Percentiles rank a stretch among this genome's conserved stretches.
phyloP scores from a whole-genome alignment of 106 monocot genomes.

The Acorus gramineus region DNA sequence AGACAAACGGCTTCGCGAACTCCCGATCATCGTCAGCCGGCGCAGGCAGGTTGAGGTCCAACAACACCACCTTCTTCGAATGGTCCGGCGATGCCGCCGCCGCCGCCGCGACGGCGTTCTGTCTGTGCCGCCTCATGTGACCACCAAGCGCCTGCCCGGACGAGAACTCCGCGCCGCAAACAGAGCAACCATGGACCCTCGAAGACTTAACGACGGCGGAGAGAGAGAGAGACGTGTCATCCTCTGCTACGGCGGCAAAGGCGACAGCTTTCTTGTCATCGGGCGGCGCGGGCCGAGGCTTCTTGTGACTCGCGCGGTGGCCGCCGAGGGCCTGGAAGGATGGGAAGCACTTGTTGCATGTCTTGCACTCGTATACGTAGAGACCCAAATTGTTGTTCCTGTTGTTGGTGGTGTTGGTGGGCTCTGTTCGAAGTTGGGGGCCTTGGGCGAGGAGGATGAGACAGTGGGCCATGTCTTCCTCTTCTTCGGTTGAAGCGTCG shows the following conservation, averaged over 20 bases:
- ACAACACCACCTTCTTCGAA: conserved; percentile 24
- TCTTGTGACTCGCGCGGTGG: conserved; percentile 59
- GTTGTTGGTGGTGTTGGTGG: conserved; percentile 10
- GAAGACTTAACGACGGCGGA: neutral
- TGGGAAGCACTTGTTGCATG: conserved; percentile 55
- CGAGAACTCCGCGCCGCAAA: conserved; percentile 73
- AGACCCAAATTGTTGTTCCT: conserved; percentile 10
- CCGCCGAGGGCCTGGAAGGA: conserved; percentile 82
- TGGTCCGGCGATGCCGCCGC: conserved; percentile 16
- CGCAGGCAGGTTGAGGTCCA: conserved; percentile 82
- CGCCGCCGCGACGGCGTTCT: conserved; percentile 1
- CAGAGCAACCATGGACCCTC: conserved; percentile 68
- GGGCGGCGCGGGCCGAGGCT: neutral
- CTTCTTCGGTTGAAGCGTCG: conserved; percentile 30
- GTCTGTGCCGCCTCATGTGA: conserved; percentile 89
- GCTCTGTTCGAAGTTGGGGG: neutral
- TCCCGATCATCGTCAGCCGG: conserved; percentile 35
- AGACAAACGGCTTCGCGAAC: conserved; percentile 7
- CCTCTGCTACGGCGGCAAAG: neutral
- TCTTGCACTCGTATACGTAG: conserved; percentile 53
- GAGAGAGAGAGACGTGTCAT: neutral
- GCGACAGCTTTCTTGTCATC: conserved; percentile 1
- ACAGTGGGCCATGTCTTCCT: conserved; percentile 65
- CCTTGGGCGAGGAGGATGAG: conserved; percentile 69
- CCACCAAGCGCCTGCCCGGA: conserved; percentile 96